phyloP scores from a whole-genome alignment of 1,284 basidiomycete genomes.

The Mrakiaceae sp. region DNA sequence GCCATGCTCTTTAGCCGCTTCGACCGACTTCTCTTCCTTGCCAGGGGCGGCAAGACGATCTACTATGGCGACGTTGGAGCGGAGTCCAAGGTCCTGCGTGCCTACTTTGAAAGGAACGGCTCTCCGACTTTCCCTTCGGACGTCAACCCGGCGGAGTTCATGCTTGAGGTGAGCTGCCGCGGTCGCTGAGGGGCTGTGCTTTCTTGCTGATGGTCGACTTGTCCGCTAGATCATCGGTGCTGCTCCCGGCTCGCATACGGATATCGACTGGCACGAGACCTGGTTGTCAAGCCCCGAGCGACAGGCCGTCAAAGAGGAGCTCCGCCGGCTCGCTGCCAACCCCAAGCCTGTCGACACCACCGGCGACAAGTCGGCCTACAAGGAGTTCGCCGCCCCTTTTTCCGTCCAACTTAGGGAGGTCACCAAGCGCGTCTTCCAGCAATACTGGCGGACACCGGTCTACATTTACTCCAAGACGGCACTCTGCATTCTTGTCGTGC shows the following conservation, averaged over 20 bases:
- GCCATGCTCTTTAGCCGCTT: slow-evolving; percentile 45
- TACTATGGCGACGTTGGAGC: slow-evolving; percentile 46
- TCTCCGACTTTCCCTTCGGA: slow-evolving; percentile 25
- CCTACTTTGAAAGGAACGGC: slow-evolving; percentile 45
- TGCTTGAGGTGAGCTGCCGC: not conserved
- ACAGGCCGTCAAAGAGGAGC: slow-evolving; percentile 33
- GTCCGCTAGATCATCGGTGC: slow-evolving; percentile 53
- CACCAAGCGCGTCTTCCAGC: slow-evolving; percentile 43
- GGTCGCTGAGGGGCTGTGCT: slow-evolving; percentile 17
- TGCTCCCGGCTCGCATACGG: slow-evolving; percentile 45
- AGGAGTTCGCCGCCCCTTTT: slow-evolving; percentile 47
- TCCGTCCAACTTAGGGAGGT: slow-evolving; percentile 44
- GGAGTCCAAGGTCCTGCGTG: slow-evolving; percentile 41
- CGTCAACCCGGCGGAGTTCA: not conserved
- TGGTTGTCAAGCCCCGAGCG: slow-evolving; percentile 46
- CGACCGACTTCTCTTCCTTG: slow-evolving; percentile 43
- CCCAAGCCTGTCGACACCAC: no score
- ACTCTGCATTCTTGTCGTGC: slow-evolving; percentile 32
- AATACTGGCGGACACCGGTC: slow-evolving; percentile 53
- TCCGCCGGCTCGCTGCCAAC: slow-evolving; percentile 28
- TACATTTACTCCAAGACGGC: slow-evolving; percentile 65
- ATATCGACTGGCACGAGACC: slow-evolving; percentile 62
- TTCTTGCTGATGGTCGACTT: slow-evolving; percentile 40
- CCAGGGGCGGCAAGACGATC: slow-evolving; percentile 41
- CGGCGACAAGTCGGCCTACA: slow-evolving; percentile 22